These are phyloP conservation scores for Pestalotiopsis sp. DNA, from an alignment of 2,329 filamentous ascomycete species.

Conservation along the genomic window DNA sequence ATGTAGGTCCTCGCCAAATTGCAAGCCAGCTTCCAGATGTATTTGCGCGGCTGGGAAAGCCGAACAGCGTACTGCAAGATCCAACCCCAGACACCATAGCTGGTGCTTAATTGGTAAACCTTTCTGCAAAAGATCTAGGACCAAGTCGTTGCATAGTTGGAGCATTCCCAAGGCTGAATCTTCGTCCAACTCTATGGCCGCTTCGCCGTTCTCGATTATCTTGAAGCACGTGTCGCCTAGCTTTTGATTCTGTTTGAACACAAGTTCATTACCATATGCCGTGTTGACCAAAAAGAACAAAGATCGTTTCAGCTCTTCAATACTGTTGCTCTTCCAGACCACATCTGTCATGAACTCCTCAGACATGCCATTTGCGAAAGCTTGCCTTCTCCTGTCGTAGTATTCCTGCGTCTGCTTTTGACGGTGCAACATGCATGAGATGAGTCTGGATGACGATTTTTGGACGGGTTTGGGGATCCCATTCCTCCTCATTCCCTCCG, in stretches of 20 bases:
- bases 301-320: neutral
- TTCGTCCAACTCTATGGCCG: neutral
- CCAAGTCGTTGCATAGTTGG: slow-evolving; percentile 44
- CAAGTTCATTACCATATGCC: neutral
- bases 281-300: neutral
- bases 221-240: neutral
- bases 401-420: neutral
- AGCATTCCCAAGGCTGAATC: slow-evolving; percentile 25
- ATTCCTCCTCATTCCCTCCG: neutral
- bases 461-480: neutral
- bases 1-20: neutral
- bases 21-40: slow-evolving; percentile 17
- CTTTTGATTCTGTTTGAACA: slow-evolving; percentile 13
- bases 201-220: neutral
- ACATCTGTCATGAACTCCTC: neutral
- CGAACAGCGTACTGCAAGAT: slow-evolving; percentile 27
- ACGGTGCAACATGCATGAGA: neutral
- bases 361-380: slow-evolving; percentile 22
- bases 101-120: slow-evolving; percentile 25
- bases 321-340: neutral
- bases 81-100: slow-evolving; percentile 34
- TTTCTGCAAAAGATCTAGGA: slow-evolving; percentile 33
- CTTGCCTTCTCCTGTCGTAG: neutral
- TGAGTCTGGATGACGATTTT: neutral
- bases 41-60: slow-evolving; percentile 21